A percentile compares a stretch with the other conserved stretches of the same genome.
Evolutionary conservation across 441 rosid species (phyloP).

Genomic region (Aquilaria agallochum): DNA sequence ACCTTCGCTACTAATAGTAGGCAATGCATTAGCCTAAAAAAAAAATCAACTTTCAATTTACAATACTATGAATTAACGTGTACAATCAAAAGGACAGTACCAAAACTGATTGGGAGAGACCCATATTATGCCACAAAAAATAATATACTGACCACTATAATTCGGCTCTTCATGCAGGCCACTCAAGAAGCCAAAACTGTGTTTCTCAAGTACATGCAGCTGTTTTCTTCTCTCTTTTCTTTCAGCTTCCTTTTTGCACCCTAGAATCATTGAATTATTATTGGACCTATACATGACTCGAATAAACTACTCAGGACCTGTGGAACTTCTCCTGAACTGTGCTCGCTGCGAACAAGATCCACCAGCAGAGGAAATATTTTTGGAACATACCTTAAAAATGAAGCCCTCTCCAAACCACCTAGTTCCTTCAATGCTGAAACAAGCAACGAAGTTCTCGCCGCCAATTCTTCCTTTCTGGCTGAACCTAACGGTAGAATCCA

Average conservation of each 20-base stretch:
- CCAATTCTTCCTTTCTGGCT: conserved; percentile 77
- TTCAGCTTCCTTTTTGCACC: not conserved
- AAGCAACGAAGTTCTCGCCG: conserved; percentile 67
- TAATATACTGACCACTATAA: not conserved
- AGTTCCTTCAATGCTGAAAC: conserved; percentile 58
- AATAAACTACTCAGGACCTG: conserved; percentile 60
- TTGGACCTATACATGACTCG: conserved; percentile 67
- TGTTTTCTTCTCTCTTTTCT: not conserved
- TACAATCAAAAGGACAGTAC: not conserved
- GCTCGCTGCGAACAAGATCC: conserved; percentile 84
- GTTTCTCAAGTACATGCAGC: not conserved
- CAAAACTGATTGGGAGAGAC: not conserved
- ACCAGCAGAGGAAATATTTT: conserved; percentile 75
- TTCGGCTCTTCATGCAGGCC: conserved; percentile 5
- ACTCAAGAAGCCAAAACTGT: conserved; percentile 24
- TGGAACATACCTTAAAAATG: conserved; percentile 49
- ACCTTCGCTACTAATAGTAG: not conserved
- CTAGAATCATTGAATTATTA: conserved; percentile 40
- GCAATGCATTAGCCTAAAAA: not conserved
- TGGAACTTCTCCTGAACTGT: conserved; percentile 79
- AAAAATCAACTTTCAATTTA: too few species aligned
- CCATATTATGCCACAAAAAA: conserved; percentile 12
- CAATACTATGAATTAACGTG: too few species aligned
- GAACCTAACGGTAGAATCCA: conserved; percentile 78
- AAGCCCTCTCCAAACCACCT: conserved; percentile 47